These are phyloP conservation scores for Saturnispora kantuleensis DNA, from an alignment of 805 yeast species.

Conservation along the genomic window DNA sequence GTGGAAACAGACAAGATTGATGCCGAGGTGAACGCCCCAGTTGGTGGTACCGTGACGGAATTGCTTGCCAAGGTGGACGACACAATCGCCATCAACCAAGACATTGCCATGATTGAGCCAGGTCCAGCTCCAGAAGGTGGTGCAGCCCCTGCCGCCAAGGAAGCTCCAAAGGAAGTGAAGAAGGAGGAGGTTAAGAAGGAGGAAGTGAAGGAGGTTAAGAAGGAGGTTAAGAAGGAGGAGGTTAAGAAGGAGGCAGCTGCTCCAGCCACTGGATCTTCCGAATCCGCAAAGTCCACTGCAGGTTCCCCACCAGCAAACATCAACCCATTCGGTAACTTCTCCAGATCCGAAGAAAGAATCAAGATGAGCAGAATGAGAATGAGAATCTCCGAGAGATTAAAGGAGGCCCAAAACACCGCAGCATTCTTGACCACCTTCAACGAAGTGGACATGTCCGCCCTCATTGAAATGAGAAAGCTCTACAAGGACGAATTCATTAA, in stretches of 20 bases:
- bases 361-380: conserved; percentile 99
- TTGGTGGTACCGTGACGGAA: conserved; percentile 82
- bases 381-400: conserved; percentile 97
- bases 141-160: conserved; percentile 31
- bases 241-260: conserved; percentile 17
- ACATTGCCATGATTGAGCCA: conserved; percentile 75
- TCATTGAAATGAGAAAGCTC: conserved; percentile 88
- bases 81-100: conserved; percentile 95
- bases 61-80: conserved; percentile 76
- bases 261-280: conserved; percentile 12
- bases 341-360: conserved; percentile 83
- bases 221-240: conserved; percentile 15
- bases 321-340: conserved; percentile 39
- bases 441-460: conserved; percentile 91
- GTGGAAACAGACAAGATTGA: conserved; percentile 98
- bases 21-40: conserved; percentile 92
- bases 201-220: conserved; percentile 15
- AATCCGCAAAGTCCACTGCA: conserved; percentile 10
- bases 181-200: conserved; percentile 21
- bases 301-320: conserved; percentile 24
- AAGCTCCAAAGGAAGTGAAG: conserved; percentile 22
- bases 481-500: conserved; percentile 95
- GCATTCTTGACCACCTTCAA: conserved; percentile 97
- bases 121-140: conserved; percentile 59
- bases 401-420: conserved; percentile 98